Base-by-base conservation (phyloP, 2,329 filamentous ascomycete species). In the Keithomyces neogunnii region DNA sequence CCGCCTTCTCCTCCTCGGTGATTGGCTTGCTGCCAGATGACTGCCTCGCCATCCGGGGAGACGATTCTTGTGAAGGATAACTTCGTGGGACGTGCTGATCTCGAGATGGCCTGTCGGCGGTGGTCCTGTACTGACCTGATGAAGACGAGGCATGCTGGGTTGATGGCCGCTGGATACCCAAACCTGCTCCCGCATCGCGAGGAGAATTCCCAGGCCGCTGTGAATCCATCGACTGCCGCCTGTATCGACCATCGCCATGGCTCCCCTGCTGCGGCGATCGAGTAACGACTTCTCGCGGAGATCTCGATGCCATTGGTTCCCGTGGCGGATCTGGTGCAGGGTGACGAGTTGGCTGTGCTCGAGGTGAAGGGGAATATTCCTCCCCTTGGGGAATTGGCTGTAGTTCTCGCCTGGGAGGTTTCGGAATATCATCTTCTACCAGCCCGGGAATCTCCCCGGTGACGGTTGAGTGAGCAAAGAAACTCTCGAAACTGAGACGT, bases 401-500 rank as follows among this genome's bases (percentile, higher is more conserved):
- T 36, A 63, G 57, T 42, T 75, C 74, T 49, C 64, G 68, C 26
- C 54, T 62, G 11, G 55, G 36, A 7, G 70, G 63, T 51, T 65
- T 71, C 2, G 79, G 78, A 28, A 83, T 57, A 63, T 95, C 90
- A 62, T 95, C 89, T 42, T 84, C 86, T 5, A 90, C 83, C 32
- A 95, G 72, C 5, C 86, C 88, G 1, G 90, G 89, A 60, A 96
- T 96, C 3, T 84, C 79, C 26, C 78, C 79, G 10, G 79, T 81
- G 49, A 96, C 81, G 32, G 93, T 83, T 32, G 77, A 70, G 62
- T 92, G 84, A 13, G 72, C 74, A 69, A 97, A 97, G 65, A 96
- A 93, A 56, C 86, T 82, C 48, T 89, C 84, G 60, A 96, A 97
- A 51, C 82, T 87, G 66, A 96, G 79, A 52, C 93, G 80, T 66